phyloP scores from a whole-genome alignment of 305 asterid species.

The Stenogyne calaminthoides region DNA sequence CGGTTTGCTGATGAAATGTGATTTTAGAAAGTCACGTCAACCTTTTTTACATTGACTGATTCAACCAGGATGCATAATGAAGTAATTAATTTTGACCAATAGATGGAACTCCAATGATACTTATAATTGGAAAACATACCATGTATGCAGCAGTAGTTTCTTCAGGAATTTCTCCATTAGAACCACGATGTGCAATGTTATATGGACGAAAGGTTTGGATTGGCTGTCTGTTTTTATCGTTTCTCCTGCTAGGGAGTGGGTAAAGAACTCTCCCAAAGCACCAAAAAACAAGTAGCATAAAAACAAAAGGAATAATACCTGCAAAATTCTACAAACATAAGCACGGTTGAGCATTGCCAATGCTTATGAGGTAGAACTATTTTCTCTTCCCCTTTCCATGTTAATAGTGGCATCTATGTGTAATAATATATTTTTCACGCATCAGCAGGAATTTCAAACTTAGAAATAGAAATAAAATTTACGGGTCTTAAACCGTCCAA shows the following conservation, averaged over 20 bases:
- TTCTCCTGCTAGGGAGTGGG: conserved; percentile 90
- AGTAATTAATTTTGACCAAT: background rate
- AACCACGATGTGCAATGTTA: conserved; percentile 96
- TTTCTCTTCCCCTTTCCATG: background rate
- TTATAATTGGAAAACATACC: conserved; percentile 42
- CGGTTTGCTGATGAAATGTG: background rate
- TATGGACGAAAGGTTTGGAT: conserved; percentile 85
- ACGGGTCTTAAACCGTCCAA: background rate
- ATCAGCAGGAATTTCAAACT: background rate
- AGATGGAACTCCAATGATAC: background rate
- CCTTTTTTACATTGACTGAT: background rate
- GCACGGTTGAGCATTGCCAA: background rate
- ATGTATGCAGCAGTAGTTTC: conserved; percentile 83
- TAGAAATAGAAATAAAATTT: background rate
- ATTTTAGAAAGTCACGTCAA: background rate
- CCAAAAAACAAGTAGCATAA: conserved; percentile 63
- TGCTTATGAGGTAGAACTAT: background rate
- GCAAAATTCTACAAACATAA: conserved; percentile 29
- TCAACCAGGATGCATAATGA: background rate
- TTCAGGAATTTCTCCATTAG: conserved; percentile 96
- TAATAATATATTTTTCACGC: background rate
- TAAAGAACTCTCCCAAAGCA: conserved; percentile 79
- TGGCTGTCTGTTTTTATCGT: conserved; percentile 68
- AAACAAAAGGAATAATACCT: conserved; percentile 60
- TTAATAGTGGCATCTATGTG: background rate